Base-by-base conservation (phyloP, 2,329 filamentous ascomycete species). In the Emergomyces pasteurianus region DNA sequence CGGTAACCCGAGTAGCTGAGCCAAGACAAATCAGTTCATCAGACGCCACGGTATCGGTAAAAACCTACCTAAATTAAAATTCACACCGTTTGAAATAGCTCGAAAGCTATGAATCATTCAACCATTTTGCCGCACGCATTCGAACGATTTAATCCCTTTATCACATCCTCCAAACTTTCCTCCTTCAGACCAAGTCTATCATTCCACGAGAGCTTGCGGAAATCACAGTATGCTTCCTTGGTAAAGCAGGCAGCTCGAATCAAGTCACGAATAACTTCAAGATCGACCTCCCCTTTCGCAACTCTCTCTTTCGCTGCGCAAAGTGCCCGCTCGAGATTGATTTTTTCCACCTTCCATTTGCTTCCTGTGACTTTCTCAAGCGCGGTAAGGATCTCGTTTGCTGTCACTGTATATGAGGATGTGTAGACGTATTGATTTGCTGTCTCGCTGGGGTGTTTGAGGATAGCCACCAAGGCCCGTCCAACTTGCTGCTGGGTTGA, bases 371-470 rank as follows among this genome's bases (percentile, higher is more conserved):
- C 72, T 61, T 80, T 78, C 70, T 88, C 82, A 2, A 82, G 72
- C 0, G 77, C 68, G 14, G 73, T 70, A 1, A 87, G 67, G 1
- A 88, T 71, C 64, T 86, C 77, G 21, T 81, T 81, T 70, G 86
- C 84, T 1, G 80, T 79, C 0, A 80, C 78, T 36, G 79, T 79
- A 65, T 86, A 83, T 0, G 80, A 84, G 2, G 82, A 79, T 18
- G 86, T 72, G 58, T 78, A 78, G 36, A 88, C 69, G 68, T 84
- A 82, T 63, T 80, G 76, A 69, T 87, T 87, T 42, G 76, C 78
- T 0, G 83, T 86, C 61, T 78, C 72, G 1, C 77, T 75, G 0
- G 79, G 76, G 46, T 71, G 77, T 66, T 73, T 74, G 18, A 87
- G 70, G 28, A 83, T 73, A 6, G 77, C 75, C 8, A 78, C 77